phyloP scores from a whole-genome alignment of 805 yeast species.

The Candida glaebosa region DNA sequence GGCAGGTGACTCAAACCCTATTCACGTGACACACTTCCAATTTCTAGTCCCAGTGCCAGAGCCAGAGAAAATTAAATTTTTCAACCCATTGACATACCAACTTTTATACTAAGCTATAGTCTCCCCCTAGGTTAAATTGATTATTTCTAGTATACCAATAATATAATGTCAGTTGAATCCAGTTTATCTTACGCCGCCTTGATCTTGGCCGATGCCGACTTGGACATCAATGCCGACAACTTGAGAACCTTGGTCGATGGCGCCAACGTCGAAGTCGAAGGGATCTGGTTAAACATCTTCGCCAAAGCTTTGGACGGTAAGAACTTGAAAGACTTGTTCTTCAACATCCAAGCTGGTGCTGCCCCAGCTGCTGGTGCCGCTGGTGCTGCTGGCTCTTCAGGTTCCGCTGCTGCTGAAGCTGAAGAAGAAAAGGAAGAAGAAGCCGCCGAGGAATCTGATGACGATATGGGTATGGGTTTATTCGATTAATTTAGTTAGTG shows the following conservation, averaged over 20 bases:
- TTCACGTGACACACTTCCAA: constrained; percentile 1
- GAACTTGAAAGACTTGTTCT: constrained; percentile 47
- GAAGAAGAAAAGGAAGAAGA: constrained; percentile 32
- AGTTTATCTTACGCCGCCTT: constrained; percentile 50
- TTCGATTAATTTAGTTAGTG: constrained; percentile 29
- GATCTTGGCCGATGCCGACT: constrained; percentile 47
- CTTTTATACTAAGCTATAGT: constrained; percentile 42
- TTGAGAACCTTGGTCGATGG: constrained; percentile 36
- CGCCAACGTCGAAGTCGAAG: constrained; percentile 45
- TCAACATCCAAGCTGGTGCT: constrained; percentile 46
- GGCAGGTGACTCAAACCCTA: too few species aligned
- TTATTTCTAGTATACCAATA: constrained; percentile 38
- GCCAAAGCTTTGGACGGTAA: constrained; percentile 47
- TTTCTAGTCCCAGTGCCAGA: too few species aligned
- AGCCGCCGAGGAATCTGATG: constrained; percentile 33
- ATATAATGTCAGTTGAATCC: constrained; percentile 43
- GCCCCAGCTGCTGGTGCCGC: constrained; percentile 39
- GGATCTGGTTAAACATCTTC: constrained; percentile 46
- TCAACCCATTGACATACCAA: background rate
- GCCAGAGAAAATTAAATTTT: constrained; percentile 1
- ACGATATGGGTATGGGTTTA: constrained; percentile 46
- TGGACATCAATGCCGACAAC: constrained; percentile 45
- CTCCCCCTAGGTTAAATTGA: constrained; percentile 51
- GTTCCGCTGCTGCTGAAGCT: constrained; percentile 32
- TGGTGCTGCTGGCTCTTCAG: constrained; percentile 34